These are phyloP conservation scores for Rhinocladiella similis DNA, from an alignment of 2,329 filamentous ascomycete species.

Conservation along the genomic window DNA sequence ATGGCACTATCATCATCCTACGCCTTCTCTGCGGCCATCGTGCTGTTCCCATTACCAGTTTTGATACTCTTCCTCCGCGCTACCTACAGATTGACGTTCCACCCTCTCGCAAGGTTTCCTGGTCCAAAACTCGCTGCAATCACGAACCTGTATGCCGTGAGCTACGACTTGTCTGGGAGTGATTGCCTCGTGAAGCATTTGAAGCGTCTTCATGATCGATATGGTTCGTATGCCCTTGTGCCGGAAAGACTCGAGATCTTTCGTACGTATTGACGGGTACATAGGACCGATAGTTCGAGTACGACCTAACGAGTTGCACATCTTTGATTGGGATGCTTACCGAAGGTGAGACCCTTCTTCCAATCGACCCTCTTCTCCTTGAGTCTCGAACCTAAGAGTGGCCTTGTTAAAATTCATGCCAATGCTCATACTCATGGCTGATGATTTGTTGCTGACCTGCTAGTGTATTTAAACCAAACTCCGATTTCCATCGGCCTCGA, in stretches of 20 bases:
- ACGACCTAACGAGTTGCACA: slow-evolving; percentile 19
- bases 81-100: slow-evolving; percentile 34
- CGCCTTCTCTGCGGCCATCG: neutral
- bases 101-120: slow-evolving; percentile 37
- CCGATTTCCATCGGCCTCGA: slow-evolving; percentile 16
- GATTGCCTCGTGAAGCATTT: slow-evolving; percentile 37
- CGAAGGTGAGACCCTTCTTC: neutral
- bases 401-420: too few species aligned
- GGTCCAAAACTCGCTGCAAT: slow-evolving; percentile 36
- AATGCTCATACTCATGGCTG: too few species aligned
- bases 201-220: slow-evolving; percentile 35
- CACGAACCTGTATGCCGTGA: slow-evolving; percentile 33
- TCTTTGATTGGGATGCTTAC: slow-evolving; percentile 14
- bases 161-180: slow-evolving; percentile 31
- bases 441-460: too few species aligned
- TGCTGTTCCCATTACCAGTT: neutral
- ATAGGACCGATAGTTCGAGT: slow-evolving; percentile 28
- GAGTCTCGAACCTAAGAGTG: too few species aligned
- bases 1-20: neutral
- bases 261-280: neutral
- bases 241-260: neutral
- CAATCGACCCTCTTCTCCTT: neutral
- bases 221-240: slow-evolving; percentile 31
- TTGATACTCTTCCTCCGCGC: neutral
- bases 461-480: slow-evolving; percentile 11